phyloP scores from a whole-genome alignment of 116 monocot genomes.

The Dioscorea cayenensis region DNA sequence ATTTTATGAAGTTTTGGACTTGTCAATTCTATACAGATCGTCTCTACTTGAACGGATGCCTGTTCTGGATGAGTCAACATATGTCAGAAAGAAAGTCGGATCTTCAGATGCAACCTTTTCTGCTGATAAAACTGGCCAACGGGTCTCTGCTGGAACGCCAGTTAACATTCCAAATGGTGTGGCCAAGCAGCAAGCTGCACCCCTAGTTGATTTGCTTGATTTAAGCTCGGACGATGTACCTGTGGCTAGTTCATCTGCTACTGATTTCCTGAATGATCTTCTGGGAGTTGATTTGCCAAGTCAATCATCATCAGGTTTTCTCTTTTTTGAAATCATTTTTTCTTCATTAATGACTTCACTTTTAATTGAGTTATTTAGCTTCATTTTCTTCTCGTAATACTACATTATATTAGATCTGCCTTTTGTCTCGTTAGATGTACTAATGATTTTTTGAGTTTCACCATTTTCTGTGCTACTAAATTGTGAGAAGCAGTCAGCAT shows the following conservation, averaged over 20 bases:
- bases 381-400: too few species aligned
- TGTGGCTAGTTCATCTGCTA: slow-evolving; percentile 40
- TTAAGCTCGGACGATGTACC: slow-evolving; percentile 82
- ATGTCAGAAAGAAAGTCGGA: slow-evolving; percentile 56
- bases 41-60: slow-evolving; percentile 96
- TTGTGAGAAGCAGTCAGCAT: too few species aligned
- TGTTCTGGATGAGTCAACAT: slow-evolving; percentile 74
- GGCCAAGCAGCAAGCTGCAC: slow-evolving; percentile 48
- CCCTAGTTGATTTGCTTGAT: slow-evolving; percentile 81
- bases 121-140: slow-evolving; percentile 24
- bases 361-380: not conserved
- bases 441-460: too few species aligned
- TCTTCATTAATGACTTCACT: not conserved
- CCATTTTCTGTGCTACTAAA: too few species aligned
- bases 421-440: too few species aligned
- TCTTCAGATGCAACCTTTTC: slow-evolving; percentile 28
- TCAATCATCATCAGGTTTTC: slow-evolving; percentile 58
- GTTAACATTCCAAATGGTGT: slow-evolving; percentile 87
- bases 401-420: too few species aligned
- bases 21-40: slow-evolving; percentile 40
- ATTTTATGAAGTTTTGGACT: not conserved
- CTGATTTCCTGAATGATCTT: slow-evolving; percentile 80
- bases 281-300: slow-evolving; percentile 64
- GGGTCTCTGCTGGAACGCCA: slow-evolving; percentile 35
- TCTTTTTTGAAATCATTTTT: not conserved